These are phyloP conservation scores for Globisporangium polare DNA, from an alignment of 352 stramenopile genomes.

Conservation along the genomic window DNA sequence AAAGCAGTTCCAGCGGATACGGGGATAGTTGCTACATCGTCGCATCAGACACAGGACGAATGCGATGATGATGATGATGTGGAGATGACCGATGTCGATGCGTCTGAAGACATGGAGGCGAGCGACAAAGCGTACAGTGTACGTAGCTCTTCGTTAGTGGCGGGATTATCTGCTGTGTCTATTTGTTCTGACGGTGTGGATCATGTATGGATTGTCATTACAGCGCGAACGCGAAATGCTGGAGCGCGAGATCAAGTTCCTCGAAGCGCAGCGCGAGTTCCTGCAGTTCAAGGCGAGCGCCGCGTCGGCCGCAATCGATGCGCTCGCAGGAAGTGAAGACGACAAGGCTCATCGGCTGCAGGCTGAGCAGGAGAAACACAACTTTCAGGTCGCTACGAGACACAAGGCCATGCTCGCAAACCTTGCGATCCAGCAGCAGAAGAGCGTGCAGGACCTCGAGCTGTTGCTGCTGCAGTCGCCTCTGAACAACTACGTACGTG, in stretches of 20 bases:
- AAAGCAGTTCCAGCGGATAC: background rate
- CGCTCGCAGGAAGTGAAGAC: slow-evolving; percentile 1
- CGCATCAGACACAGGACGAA: background rate
- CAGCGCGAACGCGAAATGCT: slow-evolving; percentile 28
- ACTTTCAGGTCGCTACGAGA: slow-evolving; percentile 22
- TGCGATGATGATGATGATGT: background rate
- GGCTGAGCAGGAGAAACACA: slow-evolving; percentile 22
- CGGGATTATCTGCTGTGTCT: background rate
- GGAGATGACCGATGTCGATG: background rate
- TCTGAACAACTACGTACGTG: slow-evolving; percentile 55
- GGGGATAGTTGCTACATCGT: background rate
- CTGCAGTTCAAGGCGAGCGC: slow-evolving; percentile 31
- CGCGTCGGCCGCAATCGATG: background rate
- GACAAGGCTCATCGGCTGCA: slow-evolving; percentile 9
- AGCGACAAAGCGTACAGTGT: slow-evolving; percentile 1
- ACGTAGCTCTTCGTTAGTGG: background rate
- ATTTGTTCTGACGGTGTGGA: background rate
- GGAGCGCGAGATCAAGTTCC: slow-evolving; percentile 41
- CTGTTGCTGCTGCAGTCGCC: slow-evolving; percentile 37
- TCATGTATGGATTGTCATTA: background rate
- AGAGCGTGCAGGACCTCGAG: slow-evolving; percentile 38
- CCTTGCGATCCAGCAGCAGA: slow-evolving; percentile 32
- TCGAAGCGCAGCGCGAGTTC: slow-evolving; percentile 57
- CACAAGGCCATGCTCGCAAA: slow-evolving; percentile 33
- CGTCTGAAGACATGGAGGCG: background rate